Evolutionary conservation across 331 rosid genomes (phyloP), one percentile per base, ranked within the genome.

Genomic region (Cydonia oblonga): DNA sequence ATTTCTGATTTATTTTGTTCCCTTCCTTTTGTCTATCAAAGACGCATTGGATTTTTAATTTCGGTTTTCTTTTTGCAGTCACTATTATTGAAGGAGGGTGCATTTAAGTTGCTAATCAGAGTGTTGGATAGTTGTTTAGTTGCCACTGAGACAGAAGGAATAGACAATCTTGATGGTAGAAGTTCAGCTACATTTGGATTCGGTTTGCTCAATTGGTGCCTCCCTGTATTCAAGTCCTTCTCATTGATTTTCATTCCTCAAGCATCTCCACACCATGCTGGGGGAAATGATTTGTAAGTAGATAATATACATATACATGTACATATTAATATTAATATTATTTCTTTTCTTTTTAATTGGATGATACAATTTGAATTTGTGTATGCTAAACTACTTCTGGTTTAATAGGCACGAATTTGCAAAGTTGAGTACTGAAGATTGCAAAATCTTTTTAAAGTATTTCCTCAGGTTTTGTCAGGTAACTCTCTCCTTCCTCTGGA

Each of bases 381-480:
- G n/a, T 68, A 18, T 71, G 18, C 68, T 75, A 42, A 78, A 70
- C 30, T 68, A 42, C 29, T 29, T 65, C 46, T 75, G 69, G 32
- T 81, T 77, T 74, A 75, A 72, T 80, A 95, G 99, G 81, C 83
- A 70, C 57, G 33, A 25, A 19, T 65, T 70, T 78, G 96, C 78
- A 71, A 85, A 64, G 23, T 62, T 88, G 80, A 83, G 82, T 56
- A 56, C 84, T 19, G 92, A 88, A 70, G 92, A 88, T 69, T 86
- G 75, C 78, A 25, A 71, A 49, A 60, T 84, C 85, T 89, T 91
- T 64, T 79, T 88, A 68, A 78, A 74, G n/a, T 78, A 76, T 81
- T 76, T 95, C 84, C 88, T 95, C 66, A 79, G 77, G 80, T 79
- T 86, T 78, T 88, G 87, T 77, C 92, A 88, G 99, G 99, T 95